phyloP scores from a whole-genome alignment of 2,329 filamentous ascomycete species.

The Phoma sp. region DNA sequence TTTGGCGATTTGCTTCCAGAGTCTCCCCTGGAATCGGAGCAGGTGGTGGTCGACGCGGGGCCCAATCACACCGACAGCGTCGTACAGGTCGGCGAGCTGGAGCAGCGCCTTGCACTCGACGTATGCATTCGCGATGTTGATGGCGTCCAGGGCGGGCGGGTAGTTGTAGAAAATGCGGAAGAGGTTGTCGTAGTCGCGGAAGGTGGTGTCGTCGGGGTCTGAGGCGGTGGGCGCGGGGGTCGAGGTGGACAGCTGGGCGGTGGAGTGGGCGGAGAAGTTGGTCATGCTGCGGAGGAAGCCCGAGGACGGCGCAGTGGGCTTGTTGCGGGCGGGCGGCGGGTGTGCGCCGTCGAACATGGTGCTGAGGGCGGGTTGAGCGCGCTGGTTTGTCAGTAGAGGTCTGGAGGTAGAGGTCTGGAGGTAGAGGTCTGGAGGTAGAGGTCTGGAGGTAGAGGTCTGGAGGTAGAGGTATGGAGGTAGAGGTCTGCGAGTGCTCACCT shows the following conservation, averaged over 20 bases:
- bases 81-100: constrained; percentile 91
- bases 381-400: too few relatives aligned
- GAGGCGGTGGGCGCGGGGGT: constrained; percentile 55
- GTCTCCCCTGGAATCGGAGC: constrained; percentile 84
- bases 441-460: too few relatives aligned
- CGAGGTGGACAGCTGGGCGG: constrained; percentile 25
- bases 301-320: constrained; percentile 68
- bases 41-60: constrained; percentile 93
- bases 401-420: too few relatives aligned
- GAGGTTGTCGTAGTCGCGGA: constrained; percentile 94
- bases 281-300: constrained; percentile 88
- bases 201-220: constrained; percentile 72
- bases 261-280: constrained; percentile 70
- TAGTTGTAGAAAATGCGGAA: constrained; percentile 98
- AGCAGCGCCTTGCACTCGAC: constrained; percentile 92
- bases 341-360: constrained; percentile 61
- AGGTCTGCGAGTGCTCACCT: constrained; percentile 65
- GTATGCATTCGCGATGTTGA: constrained; percentile 92
- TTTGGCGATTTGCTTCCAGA: constrained; percentile 97
- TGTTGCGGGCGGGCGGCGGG: constrained; percentile 64
- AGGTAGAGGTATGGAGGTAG: too few relatives aligned
- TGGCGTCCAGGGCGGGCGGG: constrained; percentile 77
- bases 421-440: too few relatives aligned
- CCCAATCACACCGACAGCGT: constrained; percentile 85
- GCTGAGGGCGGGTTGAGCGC: constrained; percentile 41